phyloP scores from a whole-genome alignment of 345 rosid genomes.

The Clarkia xantiana region DNA sequence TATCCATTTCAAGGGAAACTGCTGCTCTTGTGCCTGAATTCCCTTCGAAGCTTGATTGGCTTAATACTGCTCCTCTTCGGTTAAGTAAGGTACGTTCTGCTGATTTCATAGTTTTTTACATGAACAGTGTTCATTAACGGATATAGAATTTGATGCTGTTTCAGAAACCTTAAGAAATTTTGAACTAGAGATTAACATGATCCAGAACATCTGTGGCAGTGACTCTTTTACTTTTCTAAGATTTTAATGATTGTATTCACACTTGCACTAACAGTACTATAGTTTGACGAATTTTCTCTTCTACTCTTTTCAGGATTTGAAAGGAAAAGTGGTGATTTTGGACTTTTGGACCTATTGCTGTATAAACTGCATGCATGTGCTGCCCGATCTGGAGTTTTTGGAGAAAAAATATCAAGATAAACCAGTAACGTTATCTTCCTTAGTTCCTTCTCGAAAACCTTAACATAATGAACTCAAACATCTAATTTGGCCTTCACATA shows the following conservation, averaged over 20 bases:
- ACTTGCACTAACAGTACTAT: not conserved
- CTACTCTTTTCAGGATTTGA: slow-evolving; percentile 38
- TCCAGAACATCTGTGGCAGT: too few species aligned
- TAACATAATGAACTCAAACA: not conserved
- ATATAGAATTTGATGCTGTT: too few species aligned
- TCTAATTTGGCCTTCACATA: too few species aligned
- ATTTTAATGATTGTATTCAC: too few species aligned
- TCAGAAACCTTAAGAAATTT: too few species aligned
- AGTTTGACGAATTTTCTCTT: not conserved
- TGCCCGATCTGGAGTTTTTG: slow-evolving; percentile 77
- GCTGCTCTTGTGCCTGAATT: slow-evolving; percentile 70
- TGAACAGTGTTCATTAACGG: too few species aligned
- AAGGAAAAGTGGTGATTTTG: slow-evolving; percentile 84
- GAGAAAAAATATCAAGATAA: slow-evolving; percentile 78
- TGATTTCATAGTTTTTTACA: not conserved
- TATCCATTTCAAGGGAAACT: slow-evolving; percentile 28
- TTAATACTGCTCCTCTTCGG: slow-evolving; percentile 80
- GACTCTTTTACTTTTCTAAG: too few species aligned
- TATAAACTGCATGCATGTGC: slow-evolving; percentile 87
- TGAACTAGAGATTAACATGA: not conserved
- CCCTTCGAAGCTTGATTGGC: slow-evolving; percentile 80
- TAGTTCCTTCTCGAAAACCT: not conserved
- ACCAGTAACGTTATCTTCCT: slow-evolving; percentile 42
- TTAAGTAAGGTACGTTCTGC: slow-evolving; percentile 39
- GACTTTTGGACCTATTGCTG: slow-evolving; percentile 98